phyloP scores from a whole-genome alignment of 805 yeast genomes.

The Ogataea thermomethanolica region DNA sequence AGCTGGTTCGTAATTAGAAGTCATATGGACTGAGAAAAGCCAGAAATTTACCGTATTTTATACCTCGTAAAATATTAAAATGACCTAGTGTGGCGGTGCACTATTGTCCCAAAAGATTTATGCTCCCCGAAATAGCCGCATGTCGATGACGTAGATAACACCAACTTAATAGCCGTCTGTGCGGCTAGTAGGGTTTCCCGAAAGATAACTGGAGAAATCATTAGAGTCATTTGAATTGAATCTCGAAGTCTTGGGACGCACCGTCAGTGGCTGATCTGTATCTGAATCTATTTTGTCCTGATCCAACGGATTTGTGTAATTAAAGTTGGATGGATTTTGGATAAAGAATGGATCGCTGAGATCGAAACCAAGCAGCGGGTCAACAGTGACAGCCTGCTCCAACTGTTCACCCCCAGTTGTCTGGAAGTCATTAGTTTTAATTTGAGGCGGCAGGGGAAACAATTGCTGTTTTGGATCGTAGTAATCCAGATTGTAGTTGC shows the following conservation, averaged over 20 bases:
- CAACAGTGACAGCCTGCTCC: slow-evolving; percentile 23
- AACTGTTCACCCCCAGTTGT: slow-evolving; percentile 5
- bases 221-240: slow-evolving; percentile 21
- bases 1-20: neutral
- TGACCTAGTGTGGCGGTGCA: neutral
- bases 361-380: slow-evolving; percentile 39
- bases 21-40: neutral
- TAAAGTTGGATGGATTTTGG: slow-evolving; percentile 46
- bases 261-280: neutral
- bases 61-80: neutral
- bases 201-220: slow-evolving; percentile 16
- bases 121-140: no score
- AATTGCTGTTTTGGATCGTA: slow-evolving; percentile 22
- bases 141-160: neutral
- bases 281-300: neutral
- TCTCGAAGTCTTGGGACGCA: slow-evolving; percentile 16
- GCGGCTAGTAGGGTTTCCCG: slow-evolving; percentile 10
- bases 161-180: slow-evolving; percentile 9
- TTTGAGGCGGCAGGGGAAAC: slow-evolving; percentile 20
- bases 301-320: slow-evolving; percentile 24
- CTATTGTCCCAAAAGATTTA: no score
- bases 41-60: neutral
- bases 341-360: slow-evolving; percentile 51
- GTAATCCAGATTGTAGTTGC: slow-evolving; percentile 24
- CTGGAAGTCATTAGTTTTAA: slow-evolving; percentile 4